Base-by-base conservation (phyloP, 768 basidiomycete genomes). In the Mrakia frigida region DNA sequence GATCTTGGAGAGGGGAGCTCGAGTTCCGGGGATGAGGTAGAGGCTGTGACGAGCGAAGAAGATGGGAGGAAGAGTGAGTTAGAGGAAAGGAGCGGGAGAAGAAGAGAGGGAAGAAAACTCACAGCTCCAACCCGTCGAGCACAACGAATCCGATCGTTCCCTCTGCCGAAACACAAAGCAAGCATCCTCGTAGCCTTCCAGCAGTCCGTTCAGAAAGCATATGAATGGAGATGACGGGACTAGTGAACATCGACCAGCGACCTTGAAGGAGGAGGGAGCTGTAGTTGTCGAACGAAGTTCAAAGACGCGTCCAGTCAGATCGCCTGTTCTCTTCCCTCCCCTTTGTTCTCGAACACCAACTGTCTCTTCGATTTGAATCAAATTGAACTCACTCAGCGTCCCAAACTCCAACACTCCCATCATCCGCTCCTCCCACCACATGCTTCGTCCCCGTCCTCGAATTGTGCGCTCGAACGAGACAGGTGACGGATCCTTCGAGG, bases 81-180 rank as follows among this genome's bases (percentile, higher is more conserved):
- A n/a, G 72, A 63, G 21, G 21, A 68, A 33, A 28, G 23, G 73
- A 75, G n/a, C 43, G 31, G 59, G 31, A 79, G 35, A 73, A 56
- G 35, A 78, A 14, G 46, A 21, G 46, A 50, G 46, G 63, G 76
- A 78, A 60, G 35, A n/a, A 74, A 61, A 83, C 91, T 80, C 81
- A 95, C 95, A 92, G 87, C 73, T 93, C 89, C 79, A 92, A 89
- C 3, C 88, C 89, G 70, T 90, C 90, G 14, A 83, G 73, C 7
- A 92, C 82, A 74, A 98, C 86, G n/a, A 93, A 87, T 0, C 90
- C 93, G 77, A 94, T 87, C 2, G 93, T 93, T 0, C 94, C 93
- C 80, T 93, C 92, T 39, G 85, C 81, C 1, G 93, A 88, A 10
- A 92, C 82, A 80, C 92, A 93, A 16, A 96, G 81, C 3, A 88